These are phyloP conservation scores for Rheum nobile DNA, from an alignment of 148 eudicot genomes.

Conservation along the genomic window DNA sequence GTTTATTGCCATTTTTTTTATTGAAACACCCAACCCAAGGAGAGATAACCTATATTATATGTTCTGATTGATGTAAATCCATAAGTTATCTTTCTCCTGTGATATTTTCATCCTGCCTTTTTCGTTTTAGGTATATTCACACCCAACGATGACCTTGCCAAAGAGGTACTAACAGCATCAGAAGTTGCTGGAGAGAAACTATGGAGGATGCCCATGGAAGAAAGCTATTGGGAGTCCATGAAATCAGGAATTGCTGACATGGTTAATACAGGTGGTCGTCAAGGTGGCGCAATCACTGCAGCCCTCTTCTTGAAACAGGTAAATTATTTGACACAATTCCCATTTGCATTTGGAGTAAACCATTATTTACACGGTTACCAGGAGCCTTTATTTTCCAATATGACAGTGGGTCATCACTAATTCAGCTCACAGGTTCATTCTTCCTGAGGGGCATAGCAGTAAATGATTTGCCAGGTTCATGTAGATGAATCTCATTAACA, in stretches of 20 bases:
- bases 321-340: slow-evolving; percentile 2
- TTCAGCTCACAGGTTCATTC: not conserved
- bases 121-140: slow-evolving; percentile 61
- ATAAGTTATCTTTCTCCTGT: not conserved
- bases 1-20: not conserved
- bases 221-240: slow-evolving; percentile 91
- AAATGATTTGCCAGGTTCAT: not conserved
- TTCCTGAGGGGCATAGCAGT: not conserved
- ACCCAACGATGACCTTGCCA: slow-evolving; percentile 69
- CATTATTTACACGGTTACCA: not conserved
- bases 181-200: slow-evolving; percentile 79
- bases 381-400: not conserved
- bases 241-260: slow-evolving; percentile 95
- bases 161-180: slow-evolving; percentile 72
- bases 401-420: not conserved
- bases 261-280: slow-evolving; percentile 90
- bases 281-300: slow-evolving; percentile 91
- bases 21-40: not conserved
- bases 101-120: not conserved
- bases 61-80: not conserved
- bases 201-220: slow-evolving; percentile 94
- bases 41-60: too few species aligned
- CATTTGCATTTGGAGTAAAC: not conserved
- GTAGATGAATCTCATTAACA: not conserved
- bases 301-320: slow-evolving; percentile 97